Evolutionary conservation across 2,329 filamentous ascomycete genomes (phyloP).

Genomic region (Aureobasidium sp.): DNA sequence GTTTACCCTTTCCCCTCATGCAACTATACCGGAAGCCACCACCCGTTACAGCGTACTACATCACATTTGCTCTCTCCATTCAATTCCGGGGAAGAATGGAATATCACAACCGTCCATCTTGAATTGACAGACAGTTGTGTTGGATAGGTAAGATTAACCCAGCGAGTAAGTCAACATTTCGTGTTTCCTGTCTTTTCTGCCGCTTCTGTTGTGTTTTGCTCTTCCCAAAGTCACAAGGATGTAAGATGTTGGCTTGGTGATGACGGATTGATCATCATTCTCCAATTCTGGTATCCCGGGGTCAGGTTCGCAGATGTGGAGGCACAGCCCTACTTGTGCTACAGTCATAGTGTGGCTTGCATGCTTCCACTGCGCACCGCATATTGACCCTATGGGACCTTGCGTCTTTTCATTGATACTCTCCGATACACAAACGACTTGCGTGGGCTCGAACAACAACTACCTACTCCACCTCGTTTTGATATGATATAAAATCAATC

Average conservation of each 20-base stretch:
- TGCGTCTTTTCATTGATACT: not conserved
- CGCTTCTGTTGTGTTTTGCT: not conserved
- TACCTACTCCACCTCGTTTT: not conserved
- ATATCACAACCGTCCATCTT: not conserved
- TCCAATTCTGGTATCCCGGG: not conserved
- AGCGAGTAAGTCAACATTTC: not conserved
- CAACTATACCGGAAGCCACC: not conserved
- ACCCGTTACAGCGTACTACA: conserved; percentile 4
- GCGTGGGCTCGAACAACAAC: not conserved
- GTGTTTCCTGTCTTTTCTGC: not conserved
- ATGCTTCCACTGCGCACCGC: not conserved
- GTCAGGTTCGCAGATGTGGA: not conserved
- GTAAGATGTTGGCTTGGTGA: not conserved
- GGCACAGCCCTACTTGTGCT: not conserved
- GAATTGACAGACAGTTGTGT: not conserved
- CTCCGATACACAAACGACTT: not conserved
- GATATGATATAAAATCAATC: not conserved
- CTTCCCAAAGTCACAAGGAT: not conserved
- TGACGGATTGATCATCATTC: not conserved
- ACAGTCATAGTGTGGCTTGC: not conserved
- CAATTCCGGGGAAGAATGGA: not conserved
- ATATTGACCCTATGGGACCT: not conserved
- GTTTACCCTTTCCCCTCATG: not conserved
- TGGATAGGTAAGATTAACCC: not conserved
- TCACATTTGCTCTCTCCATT: not conserved